Conservation (phyloP, 2,329 filamentous ascomycete genomes). For the Chaetothyriales sp. region DNA sequence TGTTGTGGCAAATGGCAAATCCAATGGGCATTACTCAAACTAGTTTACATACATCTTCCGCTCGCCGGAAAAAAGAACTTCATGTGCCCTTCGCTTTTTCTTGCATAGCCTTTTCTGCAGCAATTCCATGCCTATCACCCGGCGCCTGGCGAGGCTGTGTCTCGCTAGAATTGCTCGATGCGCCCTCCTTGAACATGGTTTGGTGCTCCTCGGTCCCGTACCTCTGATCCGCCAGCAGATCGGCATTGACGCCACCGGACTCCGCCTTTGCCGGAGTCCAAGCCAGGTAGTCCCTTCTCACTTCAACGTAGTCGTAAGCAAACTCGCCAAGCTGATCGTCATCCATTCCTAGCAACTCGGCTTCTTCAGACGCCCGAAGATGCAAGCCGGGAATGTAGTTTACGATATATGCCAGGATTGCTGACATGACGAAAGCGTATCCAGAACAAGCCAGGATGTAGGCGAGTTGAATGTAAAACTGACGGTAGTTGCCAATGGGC, state of each 20-base stretch:
- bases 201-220: slow-evolving; percentile 48
- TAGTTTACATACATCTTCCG: not conserved
- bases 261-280: slow-evolving; percentile 35
- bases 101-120: slow-evolving; percentile 7
- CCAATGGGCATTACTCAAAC: too few relatives aligned
- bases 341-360: slow-evolving; percentile 53
- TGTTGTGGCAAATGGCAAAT: too few relatives aligned
- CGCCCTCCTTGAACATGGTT: slow-evolving; percentile 41
- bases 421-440: slow-evolving; percentile 55
- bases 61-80: not conserved
- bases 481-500: slow-evolving; percentile 57
- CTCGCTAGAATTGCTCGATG: not conserved
- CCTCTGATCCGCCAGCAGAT: slow-evolving; percentile 45
- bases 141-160: slow-evolving; percentile 4
- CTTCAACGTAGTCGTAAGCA: slow-evolving; percentile 40
- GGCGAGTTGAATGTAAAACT: slow-evolving; percentile 58
- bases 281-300: slow-evolving; percentile 37
- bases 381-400: slow-evolving; percentile 59
- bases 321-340: slow-evolving; percentile 40
- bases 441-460: slow-evolving; percentile 51
- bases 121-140: slow-evolving; percentile 16
- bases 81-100: slow-evolving; percentile 3
- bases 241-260: slow-evolving; percentile 27
- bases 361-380: slow-evolving; percentile 52
- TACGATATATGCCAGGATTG: slow-evolving; percentile 55